Evolutionary conservation across 2,329 filamentous ascomycete genomes (phyloP).

Genomic region (Trichoderma sp.): DNA sequence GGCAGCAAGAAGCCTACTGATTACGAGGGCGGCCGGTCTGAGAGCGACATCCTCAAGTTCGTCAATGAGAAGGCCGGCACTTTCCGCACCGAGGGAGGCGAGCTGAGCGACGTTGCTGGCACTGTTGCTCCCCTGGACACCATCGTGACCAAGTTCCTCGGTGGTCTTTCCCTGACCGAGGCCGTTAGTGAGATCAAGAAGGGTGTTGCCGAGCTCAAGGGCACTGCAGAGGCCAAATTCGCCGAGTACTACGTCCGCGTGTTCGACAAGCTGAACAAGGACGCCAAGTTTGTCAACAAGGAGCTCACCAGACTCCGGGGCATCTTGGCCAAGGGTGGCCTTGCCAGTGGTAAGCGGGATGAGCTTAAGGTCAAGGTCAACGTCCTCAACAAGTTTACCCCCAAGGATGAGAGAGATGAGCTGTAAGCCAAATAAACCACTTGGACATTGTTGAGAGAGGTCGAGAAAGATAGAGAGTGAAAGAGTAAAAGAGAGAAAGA

Average conservation of each 20-base stretch:
- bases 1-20: conserved; percentile 68
- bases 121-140: conserved; percentile 76
- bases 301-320: conserved; percentile 77
- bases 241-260: conserved; percentile 93
- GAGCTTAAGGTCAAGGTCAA: conserved; percentile 85
- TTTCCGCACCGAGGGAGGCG: conserved; percentile 77
- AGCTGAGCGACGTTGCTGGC: conserved; percentile 74
- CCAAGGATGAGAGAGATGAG: conserved; percentile 57
- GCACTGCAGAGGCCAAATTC: conserved; percentile 66
- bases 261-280: conserved; percentile 77
- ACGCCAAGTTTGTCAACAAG: conserved; percentile 77
- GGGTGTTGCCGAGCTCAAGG: conserved; percentile 63
- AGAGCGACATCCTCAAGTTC: conserved; percentile 74
- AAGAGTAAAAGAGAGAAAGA: not conserved
- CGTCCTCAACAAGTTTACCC: conserved; percentile 75
- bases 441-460: not conserved
- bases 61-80: conserved; percentile 88
- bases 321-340: conserved; percentile 80
- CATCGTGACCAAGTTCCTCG: conserved; percentile 71
- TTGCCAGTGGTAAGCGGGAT: conserved; percentile 82
- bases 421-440: conserved; percentile 29
- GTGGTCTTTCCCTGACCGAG: conserved; percentile 59
- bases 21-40: conserved; percentile 74
- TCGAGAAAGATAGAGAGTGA: not conserved
- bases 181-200: conserved; percentile 70